Base-by-base conservation (phyloP, 2,329 filamentous ascomycete species). In the Nothophoma quercina region DNA sequence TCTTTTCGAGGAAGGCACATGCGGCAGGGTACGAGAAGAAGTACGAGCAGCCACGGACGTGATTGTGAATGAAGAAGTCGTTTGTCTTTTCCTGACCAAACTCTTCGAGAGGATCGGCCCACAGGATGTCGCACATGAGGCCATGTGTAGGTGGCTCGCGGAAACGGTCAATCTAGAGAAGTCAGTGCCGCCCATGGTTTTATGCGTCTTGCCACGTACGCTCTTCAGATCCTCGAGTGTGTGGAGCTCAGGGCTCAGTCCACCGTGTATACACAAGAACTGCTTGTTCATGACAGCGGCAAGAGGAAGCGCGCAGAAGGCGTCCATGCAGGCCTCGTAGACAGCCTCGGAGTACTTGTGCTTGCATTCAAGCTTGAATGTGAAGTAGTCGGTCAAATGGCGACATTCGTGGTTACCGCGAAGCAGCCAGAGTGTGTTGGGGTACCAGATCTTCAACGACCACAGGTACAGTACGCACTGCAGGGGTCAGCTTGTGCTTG, bases 221-320 rank as follows among this genome's bases (percentile, higher is more conserved):
- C 82, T 89, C 81, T 93, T 92, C 65, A 99, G 79, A 69, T 99
- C 95, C 65, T 99, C 95, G 46, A 99, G 82, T 4, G 93, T 97
- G 76, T 98, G 93, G 58, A 99, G 80, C 77, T 99, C 95, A 6
- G 95, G 95, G 75, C 93, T 97, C 65, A 99, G 81, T 59, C 95
- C 95, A 70, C 95, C 95, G 74, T 99, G 95, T 67, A 99, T 98
- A 75, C 95, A 99, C 64, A 99, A 81, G 77, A 99, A 99, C 77
- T 99, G 95, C 83, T 99, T 99, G 85, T 99, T 99, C 95, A 99
- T 99, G 64, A 99, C 88, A 22, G 95, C 95, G 51, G 95, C 95
- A 65, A 99, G 81, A 23, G 95, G 95, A 59, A 99, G 81, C 60
- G 89, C 84, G 79, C 95, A 99, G 83, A 99, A 99, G 0, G 95